Evolutionary conservation across 2,329 filamentous ascomycete genomes (phyloP), one percentile per base, ranked within the genome.

Genomic region (Celoporthe dispersa): DNA sequence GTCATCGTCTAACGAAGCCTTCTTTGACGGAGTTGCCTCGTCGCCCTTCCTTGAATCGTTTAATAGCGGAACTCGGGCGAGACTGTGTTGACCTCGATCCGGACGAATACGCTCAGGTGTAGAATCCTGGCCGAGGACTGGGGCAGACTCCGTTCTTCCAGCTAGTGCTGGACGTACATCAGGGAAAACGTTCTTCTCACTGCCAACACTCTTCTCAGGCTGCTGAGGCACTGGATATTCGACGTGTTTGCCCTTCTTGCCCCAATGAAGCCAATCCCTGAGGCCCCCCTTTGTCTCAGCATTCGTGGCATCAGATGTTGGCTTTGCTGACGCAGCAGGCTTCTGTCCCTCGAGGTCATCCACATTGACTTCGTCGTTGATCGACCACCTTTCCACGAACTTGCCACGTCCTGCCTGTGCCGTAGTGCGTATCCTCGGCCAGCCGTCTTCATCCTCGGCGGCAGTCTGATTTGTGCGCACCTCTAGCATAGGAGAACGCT

Each of bases 361-460:
- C 16, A 48, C 39, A 48, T 31, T 48, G 41, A 64, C 41, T 44
- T 64, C 41, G 41, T 48, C 62, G 31, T 48, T 48, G 8, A 64
- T 28, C 19, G 62, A 64, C 62, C 62, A 64, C 25, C 62, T 64
- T 33, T 64, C 62, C 37, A 48, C 39, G 41, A 64, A 64, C 11
- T 33, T 64, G 39, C 62, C 62, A n/a, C 39, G 39, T n/a, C 39
- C 62, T 22, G 41, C n/a, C 12, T 64, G 62, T 51, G 41, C 16
- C 41, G 62, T 51, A 9, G 62, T 51, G 25, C 19, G 28, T 8
- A 16, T 5, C 37, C 28, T 33, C 12, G 62, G 39, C 62, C 62
- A 12, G n/a, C 39, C 28, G 7, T 64, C 39, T 64, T 64, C 62
- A n/a, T 44, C 28, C 12, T 25, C 31, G 2, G 19, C 41, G 28